Conservation (phyloP, 495 filamentous ascomycete species). For the Podospora sp. region DNA sequence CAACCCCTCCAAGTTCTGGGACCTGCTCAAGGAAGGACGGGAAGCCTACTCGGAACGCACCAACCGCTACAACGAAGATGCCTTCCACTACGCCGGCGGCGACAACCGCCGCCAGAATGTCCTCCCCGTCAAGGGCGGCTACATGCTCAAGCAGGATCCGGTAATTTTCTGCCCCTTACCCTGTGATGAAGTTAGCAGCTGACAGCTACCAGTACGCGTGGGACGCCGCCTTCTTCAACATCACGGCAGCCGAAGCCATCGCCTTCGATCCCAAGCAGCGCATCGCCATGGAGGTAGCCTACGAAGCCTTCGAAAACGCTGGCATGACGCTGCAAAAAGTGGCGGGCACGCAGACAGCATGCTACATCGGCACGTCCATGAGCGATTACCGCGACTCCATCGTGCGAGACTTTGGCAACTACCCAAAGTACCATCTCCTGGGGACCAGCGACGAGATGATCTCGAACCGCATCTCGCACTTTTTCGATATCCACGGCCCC, state of each 20-base stretch:
- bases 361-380: neutral
- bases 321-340: neutral
- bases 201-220: no score
- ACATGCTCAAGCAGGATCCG: conserved; percentile 22
- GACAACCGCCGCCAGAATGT: conserved; percentile 18
- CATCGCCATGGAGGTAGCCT: conserved; percentile 39
- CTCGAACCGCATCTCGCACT: conserved; percentile 39
- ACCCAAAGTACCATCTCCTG: no score
- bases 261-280: conserved; percentile 40
- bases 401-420: neutral
- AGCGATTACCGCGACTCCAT: neutral
- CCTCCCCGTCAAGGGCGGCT: conserved; percentile 22
- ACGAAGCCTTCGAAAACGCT: neutral
- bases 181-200: no score
- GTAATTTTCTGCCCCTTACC: no score
- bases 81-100: conserved; percentile 49
- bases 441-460: neutral
- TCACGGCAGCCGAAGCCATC: conserved; percentile 28
- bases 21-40: conserved; percentile 45
- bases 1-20: conserved; percentile 52
- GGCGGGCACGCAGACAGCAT: neutral
- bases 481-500: conserved; percentile 47
- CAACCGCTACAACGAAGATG: conserved; percentile 60
- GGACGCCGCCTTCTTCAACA: conserved; percentile 47
- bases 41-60: conserved; percentile 45